Evolutionary conservation across 495 filamentous ascomycete species (phyloP).

Genomic region (Astrocystis sublimbata): DNA sequence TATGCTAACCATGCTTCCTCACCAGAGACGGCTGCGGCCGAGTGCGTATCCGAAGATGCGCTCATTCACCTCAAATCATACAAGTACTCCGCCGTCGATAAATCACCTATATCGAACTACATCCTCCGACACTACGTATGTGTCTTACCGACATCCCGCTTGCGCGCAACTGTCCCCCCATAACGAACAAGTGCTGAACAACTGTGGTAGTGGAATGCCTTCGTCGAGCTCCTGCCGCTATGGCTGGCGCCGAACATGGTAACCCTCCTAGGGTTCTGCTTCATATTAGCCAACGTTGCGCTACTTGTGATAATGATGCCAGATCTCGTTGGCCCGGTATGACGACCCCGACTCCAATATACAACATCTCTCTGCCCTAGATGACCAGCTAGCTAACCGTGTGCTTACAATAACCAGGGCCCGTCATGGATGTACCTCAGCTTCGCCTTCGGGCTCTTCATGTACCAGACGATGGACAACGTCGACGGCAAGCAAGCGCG

Average conservation of each 20-base stretch:
- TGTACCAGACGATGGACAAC: conserved; percentile 99
- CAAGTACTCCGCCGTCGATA: conserved; percentile 96
- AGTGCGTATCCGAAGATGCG: conserved; percentile 61
- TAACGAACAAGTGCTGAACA: conserved; percentile 28
- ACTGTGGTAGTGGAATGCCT: conserved; percentile 83
- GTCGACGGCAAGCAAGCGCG: conserved; percentile 97
- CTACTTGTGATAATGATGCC: conserved; percentile 82
- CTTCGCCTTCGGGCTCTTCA: conserved; percentile 91
- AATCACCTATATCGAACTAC: conserved; percentile 90
- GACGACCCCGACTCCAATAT: not conserved
- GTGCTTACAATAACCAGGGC: conserved; percentile 50
- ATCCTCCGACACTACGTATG: conserved; percentile 93
- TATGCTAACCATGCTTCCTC: conserved; percentile 5
- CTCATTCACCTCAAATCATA: conserved; percentile 85
- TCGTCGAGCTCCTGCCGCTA: conserved; percentile 86
- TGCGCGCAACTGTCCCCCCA: conserved; percentile 11
- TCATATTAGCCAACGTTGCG: conserved; percentile 83
- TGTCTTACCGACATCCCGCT: conserved; percentile 13
- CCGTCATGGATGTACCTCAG: conserved; percentile 93
- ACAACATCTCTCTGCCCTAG: not conserved
- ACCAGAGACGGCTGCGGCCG: conserved; percentile 53
- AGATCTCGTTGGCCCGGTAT: conserved; percentile 86
- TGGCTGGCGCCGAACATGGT: conserved; percentile 99
- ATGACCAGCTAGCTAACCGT: not conserved
- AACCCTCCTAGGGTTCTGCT: conserved; percentile 91